Evolutionary conservation across 345 rosid genomes (phyloP), one percentile per base, ranked within the genome.

Genomic region (Citrus maxima): DNA sequence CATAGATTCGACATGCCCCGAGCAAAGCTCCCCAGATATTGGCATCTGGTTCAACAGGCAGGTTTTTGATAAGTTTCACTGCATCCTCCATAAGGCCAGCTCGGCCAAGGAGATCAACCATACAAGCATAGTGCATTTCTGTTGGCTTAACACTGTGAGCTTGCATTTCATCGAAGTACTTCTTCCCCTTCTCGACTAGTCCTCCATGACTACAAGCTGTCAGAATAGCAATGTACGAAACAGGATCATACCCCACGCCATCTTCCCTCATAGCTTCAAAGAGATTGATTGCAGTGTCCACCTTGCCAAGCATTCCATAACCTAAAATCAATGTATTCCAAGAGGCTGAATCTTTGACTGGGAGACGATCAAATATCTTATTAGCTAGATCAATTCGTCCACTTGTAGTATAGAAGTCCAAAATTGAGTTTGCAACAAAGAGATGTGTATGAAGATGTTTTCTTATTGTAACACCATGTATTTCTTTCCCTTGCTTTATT

Each of bases 201-300:
- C 89, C 88, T 55, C 85, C 89, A 73, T 89, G 92, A 75, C 89
- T 82, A 79, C 90, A 89, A 56, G 86, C 89, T 10, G 90, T 79
- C 63, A 88, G 68, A 65, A 88, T 83, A 12, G 89, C 86, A 72
- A 85, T 84, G 35, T 85, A 87, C 34, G 92, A 84, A 66, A 88
- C 88, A 1, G 85, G 76, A 78, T 88, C 92, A 68, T 72, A 83
- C 59, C 75, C 74, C 30, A 82, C 59, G 2, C 87, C 83, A 27
- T 72, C 85, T 61, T 71, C 72, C 70, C 78, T 84, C 90, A 89
- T 86, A 12, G 74, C 80, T 82, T 86, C 85, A 35, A 89, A 87
- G 54, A 89, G 78, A 66, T 77, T 66, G 16, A 87, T 65, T 28
- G 92, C 88, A 1, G 30, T 73, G 56, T 79, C 80, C 64, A 76